Base-by-base conservation (phyloP, 192 early-diverging fungal species). In the Coemansia erecta region DNA sequence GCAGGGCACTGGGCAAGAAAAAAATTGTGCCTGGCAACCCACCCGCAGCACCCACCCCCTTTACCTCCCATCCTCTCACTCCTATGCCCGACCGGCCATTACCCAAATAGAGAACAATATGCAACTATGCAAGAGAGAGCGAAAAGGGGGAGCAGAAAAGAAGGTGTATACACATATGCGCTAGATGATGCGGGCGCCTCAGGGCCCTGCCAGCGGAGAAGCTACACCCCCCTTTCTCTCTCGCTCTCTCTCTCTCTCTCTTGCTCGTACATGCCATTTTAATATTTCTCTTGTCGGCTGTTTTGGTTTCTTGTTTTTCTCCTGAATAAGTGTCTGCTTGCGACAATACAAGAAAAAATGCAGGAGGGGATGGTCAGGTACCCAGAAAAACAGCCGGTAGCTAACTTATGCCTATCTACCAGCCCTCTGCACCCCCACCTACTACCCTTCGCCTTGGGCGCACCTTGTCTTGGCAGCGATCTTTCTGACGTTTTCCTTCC, bases 231-330 rank as follows among this genome's bases (percentile, higher is more conserved):
- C 14, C 11, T 5, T 24, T 1, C 10, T 11, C 47, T 14, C 49
- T 3, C 26, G 12, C 24, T 15, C 24, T 15, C 4, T 13, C 23
- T 15, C 24, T n/a, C 9, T 4, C 8, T 1, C n/a, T 15, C n/a
- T 45, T 45, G 44, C 44, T 11, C 24, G 13, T 51, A 26, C 49
- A 26, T 51, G 49, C 35, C 35, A 37, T 37, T 37, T 37, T 51
- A 51, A 51, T 51, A 51, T 51, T 51, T 23, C 49, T 24, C 14
- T n/a, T 51, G 49, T 51, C 49, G 49, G 49, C 49, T 51, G 49
- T 51, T 51, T 51, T 51, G 10, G 24, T 13, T 19, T 11, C 28
- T 51, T 28, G 13, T 51, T 51, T 51, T 28, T 26, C 28, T 51
- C 28, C 13, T 51, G 49, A 51, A 26, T 23, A 7, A 11, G 26